Percentiles rank a stretch among this genome's conserved stretches.
phyloP scores from a whole-genome alignment of 148 eudicot species.

The Cornus suecica region DNA sequence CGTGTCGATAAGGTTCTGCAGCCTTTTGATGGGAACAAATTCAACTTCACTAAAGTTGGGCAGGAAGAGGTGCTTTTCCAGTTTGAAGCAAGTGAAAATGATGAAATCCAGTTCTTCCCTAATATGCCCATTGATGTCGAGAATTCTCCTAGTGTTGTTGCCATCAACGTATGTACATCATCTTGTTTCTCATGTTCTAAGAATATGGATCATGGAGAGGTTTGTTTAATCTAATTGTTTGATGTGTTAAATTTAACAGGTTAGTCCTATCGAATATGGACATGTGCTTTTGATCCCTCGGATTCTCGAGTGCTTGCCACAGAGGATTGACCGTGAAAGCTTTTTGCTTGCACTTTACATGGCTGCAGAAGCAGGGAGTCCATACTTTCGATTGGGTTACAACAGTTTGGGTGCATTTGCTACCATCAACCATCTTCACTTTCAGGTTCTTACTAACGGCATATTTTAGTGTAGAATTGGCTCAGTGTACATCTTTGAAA shows the following conservation, averaged over 20 bases:
- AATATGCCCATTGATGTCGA: constrained; percentile 53
- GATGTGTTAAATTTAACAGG: constrained; percentile 39
- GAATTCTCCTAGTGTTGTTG: constrained; percentile 72
- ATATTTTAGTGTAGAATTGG: neutral
- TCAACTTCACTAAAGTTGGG: constrained; percentile 95
- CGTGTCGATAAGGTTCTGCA: constrained; percentile 85
- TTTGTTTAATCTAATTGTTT: neutral
- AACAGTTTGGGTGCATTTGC: constrained; percentile 99
- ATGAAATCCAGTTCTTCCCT: constrained; percentile 54
- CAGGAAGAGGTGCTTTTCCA: constrained; percentile 92
- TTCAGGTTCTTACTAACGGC: constrained; percentile 50
- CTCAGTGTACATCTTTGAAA: neutral
- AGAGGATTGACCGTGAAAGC: constrained; percentile 77
- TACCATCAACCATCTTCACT: constrained; percentile 93
- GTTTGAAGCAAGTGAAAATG: constrained; percentile 66
- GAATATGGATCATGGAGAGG: neutral
- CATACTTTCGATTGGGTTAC: constrained; percentile 87
- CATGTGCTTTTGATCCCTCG: constrained; percentile 95
- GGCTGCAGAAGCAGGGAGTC: constrained; percentile 78
- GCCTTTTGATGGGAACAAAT: constrained; percentile 81
- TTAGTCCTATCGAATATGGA: constrained; percentile 95
- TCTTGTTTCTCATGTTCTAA: neutral
- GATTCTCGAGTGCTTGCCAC: constrained; percentile 74
- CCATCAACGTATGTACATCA: constrained; percentile 68
- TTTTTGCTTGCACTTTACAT: constrained; percentile 81